Conservation (phyloP, 2,329 filamentous ascomycete species). For the Cladosporium austrohemisphaericum region DNA sequence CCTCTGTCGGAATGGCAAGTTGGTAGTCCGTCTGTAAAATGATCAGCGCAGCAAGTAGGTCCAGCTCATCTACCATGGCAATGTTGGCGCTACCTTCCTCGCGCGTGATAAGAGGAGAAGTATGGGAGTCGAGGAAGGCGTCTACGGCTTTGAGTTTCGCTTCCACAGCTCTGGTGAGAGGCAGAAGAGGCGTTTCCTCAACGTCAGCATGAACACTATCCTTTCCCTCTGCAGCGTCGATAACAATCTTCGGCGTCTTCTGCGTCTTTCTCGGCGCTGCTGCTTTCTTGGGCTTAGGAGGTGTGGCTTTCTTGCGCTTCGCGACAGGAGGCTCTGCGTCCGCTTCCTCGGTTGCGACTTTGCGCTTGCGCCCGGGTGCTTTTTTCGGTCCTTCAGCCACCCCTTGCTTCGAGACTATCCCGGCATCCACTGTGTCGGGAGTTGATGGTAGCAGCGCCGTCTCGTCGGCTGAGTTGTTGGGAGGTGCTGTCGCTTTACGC, state of each 20-base stretch:
- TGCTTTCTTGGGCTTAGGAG: neutral
- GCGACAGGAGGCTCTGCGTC: neutral
- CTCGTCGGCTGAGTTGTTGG: neutral
- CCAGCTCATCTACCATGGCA: neutral
- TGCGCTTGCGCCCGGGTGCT: neutral
- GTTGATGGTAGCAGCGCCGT: neutral
- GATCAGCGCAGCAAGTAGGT: conserved; percentile 2
- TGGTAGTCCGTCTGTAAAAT: conserved; percentile 1
- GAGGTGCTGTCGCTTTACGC: no score
- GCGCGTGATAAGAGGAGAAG: neutral
- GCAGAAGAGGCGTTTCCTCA: neutral
- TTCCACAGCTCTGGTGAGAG: neutral
- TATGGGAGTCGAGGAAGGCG: neutral
- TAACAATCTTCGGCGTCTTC: neutral
- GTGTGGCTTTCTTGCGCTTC: neutral
- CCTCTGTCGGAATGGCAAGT: neutral
- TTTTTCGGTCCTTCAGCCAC: neutral
- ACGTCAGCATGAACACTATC: neutral
- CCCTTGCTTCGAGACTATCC: neutral
- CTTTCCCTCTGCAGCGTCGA: neutral
- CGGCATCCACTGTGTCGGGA: neutral
- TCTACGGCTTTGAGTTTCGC: neutral
- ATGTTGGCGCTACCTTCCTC: neutral
- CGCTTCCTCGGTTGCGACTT: neutral
- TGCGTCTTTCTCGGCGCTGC: neutral